Base-by-base conservation (phyloP, 2,329 filamentous ascomycete species). In the Aspergillus latus region DNA sequence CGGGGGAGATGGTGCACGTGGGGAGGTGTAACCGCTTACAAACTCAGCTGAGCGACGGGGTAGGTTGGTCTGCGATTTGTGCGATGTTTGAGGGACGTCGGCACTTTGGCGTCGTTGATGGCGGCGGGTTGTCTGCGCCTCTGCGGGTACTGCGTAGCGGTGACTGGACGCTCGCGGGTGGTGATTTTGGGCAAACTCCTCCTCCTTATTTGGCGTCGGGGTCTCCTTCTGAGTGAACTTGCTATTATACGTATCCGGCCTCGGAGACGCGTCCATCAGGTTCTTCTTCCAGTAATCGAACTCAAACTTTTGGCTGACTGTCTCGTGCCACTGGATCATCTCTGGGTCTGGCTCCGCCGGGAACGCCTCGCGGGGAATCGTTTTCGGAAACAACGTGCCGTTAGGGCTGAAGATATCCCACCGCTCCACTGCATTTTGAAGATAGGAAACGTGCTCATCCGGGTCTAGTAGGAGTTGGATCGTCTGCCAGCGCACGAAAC, bases 401-500 rank as follows among this genome's bases (percentile, higher is more conserved):
- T 79, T 91, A 0, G 88, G 88, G 66, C 95, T 85, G 58, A 82
- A 84, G 57, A 97, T 81, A 36, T 85, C 81, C 83, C 92, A 97
- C 61, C 88, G 80, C 59, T 82, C 82, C 3, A 96, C 88, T 0
- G 92, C 90, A 66, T 84, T 87, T 66, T 94, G 90, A 26, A 99
- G 74, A 65, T 92, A 93, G 0, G 85, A 85, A 0, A 92, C 88
- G 75, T 97, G 92, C 66, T 95, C 90, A 64, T 94, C 88, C 0
- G 94, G 94, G 1, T 87, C 89, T 1, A 97, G 82, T 36, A 97
- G 78, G 21, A 96, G 82, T 75, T 97, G 91, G 54, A 97, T 89
- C 0, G 90, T 91, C 77, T 96, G 88, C 93, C 93, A 99, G 71
- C 90, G 87, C 43, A 93, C 89, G 72, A 96, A 99, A 40, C 94